These are phyloP conservation scores for Cyphellophora europaea DNA, from an alignment of 2,329 filamentous ascomycete genomes.

Conservation along the genomic window DNA sequence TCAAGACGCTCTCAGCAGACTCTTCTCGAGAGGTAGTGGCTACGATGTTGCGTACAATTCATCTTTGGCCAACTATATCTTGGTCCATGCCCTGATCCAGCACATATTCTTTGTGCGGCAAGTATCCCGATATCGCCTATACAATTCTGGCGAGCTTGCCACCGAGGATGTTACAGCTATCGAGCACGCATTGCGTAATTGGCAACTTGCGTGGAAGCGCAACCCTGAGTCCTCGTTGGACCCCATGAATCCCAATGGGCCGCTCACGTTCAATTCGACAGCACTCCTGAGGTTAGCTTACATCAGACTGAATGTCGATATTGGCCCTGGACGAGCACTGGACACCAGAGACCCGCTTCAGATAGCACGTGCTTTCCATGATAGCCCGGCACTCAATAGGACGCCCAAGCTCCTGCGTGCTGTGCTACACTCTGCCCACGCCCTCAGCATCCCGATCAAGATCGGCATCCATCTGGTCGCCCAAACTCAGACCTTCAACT, in stretches of 20 bases:
- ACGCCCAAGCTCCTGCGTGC: constrained; percentile 51
- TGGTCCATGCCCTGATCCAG: constrained; percentile 64
- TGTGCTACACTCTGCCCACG: constrained; percentile 58
- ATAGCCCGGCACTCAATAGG: constrained; percentile 46
- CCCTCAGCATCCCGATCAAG: constrained; percentile 46
- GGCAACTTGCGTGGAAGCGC: constrained; percentile 30
- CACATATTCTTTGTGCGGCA: constrained; percentile 59
- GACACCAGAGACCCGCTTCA: constrained; percentile 52
- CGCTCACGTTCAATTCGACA: constrained; percentile 57
- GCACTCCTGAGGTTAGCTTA: constrained; percentile 49
- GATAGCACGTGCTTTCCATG: constrained; percentile 49
- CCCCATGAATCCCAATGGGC: constrained; percentile 36
- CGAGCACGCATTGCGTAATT: constrained; percentile 34
- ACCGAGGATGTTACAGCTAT: constrained; percentile 31
- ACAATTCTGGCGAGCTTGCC: constrained; percentile 23
- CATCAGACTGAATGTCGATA: constrained; percentile 36
- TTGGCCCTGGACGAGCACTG: constrained; percentile 36
- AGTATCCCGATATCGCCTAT: constrained; percentile 21
- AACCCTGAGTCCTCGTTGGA: constrained; percentile 29
- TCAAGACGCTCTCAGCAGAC: constrained; percentile 23
- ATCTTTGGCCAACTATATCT: constrained; percentile 58
- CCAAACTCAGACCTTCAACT: constrained; percentile 29
- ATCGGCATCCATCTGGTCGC: constrained; percentile 31
- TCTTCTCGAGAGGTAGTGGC: constrained; percentile 7
- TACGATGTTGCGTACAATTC: constrained; percentile 19